Evolutionary conservation across 371 early-diverging fungal species (phyloP).

Genomic region (Lichtheimia hyalospora): DNA sequence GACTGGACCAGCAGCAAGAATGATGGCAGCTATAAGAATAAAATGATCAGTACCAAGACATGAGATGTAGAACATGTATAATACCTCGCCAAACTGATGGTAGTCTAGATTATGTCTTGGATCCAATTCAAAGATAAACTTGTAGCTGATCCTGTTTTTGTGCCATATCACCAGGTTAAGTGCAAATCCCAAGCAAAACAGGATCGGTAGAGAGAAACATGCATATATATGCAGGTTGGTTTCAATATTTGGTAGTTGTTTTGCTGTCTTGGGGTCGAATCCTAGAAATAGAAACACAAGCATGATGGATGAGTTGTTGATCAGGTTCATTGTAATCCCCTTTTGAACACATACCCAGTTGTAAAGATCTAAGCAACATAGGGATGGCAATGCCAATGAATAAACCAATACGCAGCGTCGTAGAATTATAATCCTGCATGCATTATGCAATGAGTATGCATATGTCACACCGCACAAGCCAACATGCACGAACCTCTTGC

Average conservation of each 20-base stretch:
- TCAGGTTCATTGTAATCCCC: no score
- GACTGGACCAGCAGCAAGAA: conserved; percentile 57
- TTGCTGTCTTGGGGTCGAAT: conserved; percentile 27
- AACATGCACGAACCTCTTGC: conserved; percentile 15
- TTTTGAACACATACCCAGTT: conserved; percentile 19
- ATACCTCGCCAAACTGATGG: conserved; percentile 70
- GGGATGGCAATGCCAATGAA: conserved; percentile 62
- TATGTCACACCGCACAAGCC: neutral
- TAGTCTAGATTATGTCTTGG: conserved; percentile 74
- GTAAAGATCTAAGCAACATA: conserved; percentile 40
- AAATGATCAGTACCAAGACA: no score
- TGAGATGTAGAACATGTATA: neutral
- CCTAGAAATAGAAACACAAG: conserved; percentile 2
- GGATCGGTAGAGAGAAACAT: conserved; percentile 63
- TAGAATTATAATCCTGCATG: conserved; percentile 27
- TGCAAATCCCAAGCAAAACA: conserved; percentile 68
- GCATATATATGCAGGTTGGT: conserved; percentile 68
- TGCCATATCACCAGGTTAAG: conserved; percentile 74
- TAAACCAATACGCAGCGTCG: conserved; percentile 52
- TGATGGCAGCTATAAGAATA: conserved; percentile 52
- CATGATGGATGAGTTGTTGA: neutral
- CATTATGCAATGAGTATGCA: neutral
- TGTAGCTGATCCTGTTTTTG: conserved; percentile 74
- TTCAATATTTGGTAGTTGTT: conserved; percentile 27
- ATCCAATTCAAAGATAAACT: conserved; percentile 86